Conservation (phyloP, 306 rosid species). For the Gillenia trifoliata region DNA sequence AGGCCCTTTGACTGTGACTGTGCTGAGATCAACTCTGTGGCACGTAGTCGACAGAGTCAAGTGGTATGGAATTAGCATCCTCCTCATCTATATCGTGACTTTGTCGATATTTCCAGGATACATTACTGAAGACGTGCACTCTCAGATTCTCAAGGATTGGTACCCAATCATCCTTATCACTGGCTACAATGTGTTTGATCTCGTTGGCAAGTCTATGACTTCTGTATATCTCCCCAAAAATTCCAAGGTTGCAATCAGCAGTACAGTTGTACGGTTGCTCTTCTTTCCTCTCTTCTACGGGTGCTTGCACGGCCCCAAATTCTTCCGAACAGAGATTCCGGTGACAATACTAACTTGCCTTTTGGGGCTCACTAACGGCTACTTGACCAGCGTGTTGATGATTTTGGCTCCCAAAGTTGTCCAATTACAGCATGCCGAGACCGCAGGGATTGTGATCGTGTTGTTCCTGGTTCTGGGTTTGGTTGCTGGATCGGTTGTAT, state of each 20-base stretch:
- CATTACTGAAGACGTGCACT: conserved; percentile 91
- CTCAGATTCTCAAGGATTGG: conserved; percentile 76
- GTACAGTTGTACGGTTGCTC: conserved; percentile 56
- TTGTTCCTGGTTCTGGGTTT: conserved; percentile 68
- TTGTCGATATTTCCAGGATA: conserved; percentile 85
- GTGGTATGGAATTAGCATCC: conserved; percentile 71
- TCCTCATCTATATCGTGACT: conserved; percentile 70
- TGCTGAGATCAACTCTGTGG: conserved; percentile 61
- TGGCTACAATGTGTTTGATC: conserved; percentile 71
- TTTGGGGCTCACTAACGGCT: conserved; percentile 86
- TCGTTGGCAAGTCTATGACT: conserved; percentile 78
- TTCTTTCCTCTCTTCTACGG: conserved; percentile 82
- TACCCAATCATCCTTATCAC: conserved; percentile 66
- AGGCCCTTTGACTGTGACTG: conserved; percentile 47
- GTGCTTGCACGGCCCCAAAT: conserved; percentile 76
- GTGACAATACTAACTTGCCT: conserved; percentile 62
- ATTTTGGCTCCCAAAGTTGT: conserved; percentile 77
- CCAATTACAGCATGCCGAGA: conserved; percentile 72
- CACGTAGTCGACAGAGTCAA: conserved; percentile 52
- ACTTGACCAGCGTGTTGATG: conserved; percentile 76
- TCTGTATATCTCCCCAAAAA: conserved; percentile 56
- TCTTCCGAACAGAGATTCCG: conserved; percentile 79
- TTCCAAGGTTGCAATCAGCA: conserved; percentile 52
- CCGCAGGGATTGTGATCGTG: conserved; percentile 70
- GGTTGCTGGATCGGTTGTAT: conserved; percentile 65